Evolutionary conservation across 441 rosid species (phyloP).

Genomic region (Syzygium syzygioides): DNA sequence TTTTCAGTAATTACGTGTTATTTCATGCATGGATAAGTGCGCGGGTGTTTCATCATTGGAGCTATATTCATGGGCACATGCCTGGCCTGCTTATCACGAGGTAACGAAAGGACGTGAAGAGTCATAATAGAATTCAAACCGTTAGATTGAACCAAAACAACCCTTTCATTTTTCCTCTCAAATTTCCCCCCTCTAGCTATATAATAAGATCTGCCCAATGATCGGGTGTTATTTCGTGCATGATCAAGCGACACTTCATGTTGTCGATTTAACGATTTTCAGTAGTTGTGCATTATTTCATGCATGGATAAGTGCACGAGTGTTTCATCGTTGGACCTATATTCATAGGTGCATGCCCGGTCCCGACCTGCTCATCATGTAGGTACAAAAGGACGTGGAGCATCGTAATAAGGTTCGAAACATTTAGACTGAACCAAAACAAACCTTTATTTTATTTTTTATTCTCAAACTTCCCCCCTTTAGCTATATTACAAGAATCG

Average conservation of each 20-base stretch:
- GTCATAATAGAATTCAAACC: rapidly evolving
- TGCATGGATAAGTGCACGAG: not conserved
- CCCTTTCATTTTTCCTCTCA: too few species aligned
- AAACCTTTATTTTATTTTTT: not conserved
- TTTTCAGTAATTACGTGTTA: rapidly evolving
- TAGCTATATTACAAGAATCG: not conserved
- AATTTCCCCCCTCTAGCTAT: too few species aligned
- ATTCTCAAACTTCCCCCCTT: not conserved
- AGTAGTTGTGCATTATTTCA: rapidly evolving
- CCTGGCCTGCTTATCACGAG: rapidly evolving
- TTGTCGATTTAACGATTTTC: not conserved
- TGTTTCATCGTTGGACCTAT: not conserved
- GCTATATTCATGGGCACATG: not conserved
- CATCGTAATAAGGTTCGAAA: rapidly evolving
- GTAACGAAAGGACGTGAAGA: rapidly evolving
- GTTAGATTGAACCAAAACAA: too few species aligned
- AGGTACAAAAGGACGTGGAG: rapidly evolving
- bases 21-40: not conserved
- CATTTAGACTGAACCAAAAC: rapidly evolving
- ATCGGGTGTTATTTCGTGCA: rapidly evolving
- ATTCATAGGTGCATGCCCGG: rapidly evolving
- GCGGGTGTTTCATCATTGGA: not conserved
- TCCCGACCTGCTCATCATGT: rapidly evolving
- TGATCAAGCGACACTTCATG: not conserved
- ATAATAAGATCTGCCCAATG: not conserved